These are phyloP conservation scores for Penicillium maclennaniae DNA, from an alignment of 495 filamentous ascomycete genomes.

Conservation along the genomic window DNA sequence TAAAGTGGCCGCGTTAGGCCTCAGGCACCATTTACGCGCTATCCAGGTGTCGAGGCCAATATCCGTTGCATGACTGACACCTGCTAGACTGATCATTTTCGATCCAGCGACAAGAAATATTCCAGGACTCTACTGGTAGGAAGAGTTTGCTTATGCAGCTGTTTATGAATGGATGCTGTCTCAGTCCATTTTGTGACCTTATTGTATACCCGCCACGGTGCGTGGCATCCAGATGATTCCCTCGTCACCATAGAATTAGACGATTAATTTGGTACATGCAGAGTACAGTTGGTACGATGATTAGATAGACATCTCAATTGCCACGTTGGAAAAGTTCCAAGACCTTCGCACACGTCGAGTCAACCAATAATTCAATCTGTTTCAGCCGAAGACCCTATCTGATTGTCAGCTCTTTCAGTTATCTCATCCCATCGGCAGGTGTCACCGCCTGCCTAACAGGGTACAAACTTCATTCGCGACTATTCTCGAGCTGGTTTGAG, in stretches of 20 bases:
- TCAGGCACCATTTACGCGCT: conserved; percentile 5
- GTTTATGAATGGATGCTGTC: background rate
- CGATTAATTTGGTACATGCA: too few species aligned
- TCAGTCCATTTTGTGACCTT: background rate
- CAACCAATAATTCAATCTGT: background rate
- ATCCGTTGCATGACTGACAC: background rate
- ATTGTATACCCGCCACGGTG: background rate
- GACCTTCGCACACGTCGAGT: too few species aligned
- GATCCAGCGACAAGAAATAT: background rate
- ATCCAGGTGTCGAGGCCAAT: background rate
- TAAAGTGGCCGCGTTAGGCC: conserved; percentile 36
- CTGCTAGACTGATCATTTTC: background rate
- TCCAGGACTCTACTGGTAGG: background rate
- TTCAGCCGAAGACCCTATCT: background rate
- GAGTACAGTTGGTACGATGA: too few species aligned
- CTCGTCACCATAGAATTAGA: too few species aligned
- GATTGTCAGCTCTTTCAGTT: background rate
- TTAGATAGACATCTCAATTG: too few species aligned
- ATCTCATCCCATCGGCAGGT: background rate
- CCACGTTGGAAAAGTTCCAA: too few species aligned
- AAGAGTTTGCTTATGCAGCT: background rate
- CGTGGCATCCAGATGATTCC: too few species aligned
- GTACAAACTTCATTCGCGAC: background rate
- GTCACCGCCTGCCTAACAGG: background rate
- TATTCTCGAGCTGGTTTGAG: background rate